Percentiles rank a stretch among this genome's conserved stretches.
Evolutionary conservation across 78 protist genomes (phyloP).

Genomic region (Cavenderia fasciculata): DNA sequence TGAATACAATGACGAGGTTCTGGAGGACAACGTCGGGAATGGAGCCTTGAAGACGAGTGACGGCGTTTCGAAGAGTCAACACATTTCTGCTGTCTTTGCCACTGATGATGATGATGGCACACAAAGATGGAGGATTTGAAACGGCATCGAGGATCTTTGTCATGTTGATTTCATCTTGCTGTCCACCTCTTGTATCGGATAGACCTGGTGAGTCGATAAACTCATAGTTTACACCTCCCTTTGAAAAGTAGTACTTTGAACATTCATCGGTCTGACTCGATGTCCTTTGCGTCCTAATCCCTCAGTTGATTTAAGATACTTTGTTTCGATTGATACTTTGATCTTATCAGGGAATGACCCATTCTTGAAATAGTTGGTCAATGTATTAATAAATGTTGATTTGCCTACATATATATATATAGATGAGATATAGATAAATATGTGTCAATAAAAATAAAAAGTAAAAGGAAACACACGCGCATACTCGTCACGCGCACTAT

Average conservation of each 20-base stretch:
- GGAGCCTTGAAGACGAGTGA: neutral
- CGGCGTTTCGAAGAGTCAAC: neutral
- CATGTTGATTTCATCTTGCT: slow-evolving; percentile 30
- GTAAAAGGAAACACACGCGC: too few relatives aligned
- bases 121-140: neutral
- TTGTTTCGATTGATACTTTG: neutral
- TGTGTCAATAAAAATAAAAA: too few relatives aligned
- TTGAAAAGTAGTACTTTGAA: neutral
- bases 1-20: neutral
- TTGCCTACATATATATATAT: too few relatives aligned
- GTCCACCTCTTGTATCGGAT: neutral
- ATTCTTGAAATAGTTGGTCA: neutral
- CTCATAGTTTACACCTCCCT: neutral
- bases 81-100: neutral
- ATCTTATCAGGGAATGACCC: neutral
- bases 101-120: neutral
- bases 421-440: too few relatives aligned
- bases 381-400: slow-evolving; percentile 4
- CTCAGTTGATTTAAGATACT: neutral
- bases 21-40: slow-evolving; percentile 3
- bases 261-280: slow-evolving; percentile 13
- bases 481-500: slow-evolving; percentile 60
- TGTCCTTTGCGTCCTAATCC: neutral
- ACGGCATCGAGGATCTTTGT: neutral
- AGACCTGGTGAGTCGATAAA: slow-evolving; percentile 36